Conservation (phyloP, 768 basidiomycete species). For the Tylopilus intermedius region DNA sequence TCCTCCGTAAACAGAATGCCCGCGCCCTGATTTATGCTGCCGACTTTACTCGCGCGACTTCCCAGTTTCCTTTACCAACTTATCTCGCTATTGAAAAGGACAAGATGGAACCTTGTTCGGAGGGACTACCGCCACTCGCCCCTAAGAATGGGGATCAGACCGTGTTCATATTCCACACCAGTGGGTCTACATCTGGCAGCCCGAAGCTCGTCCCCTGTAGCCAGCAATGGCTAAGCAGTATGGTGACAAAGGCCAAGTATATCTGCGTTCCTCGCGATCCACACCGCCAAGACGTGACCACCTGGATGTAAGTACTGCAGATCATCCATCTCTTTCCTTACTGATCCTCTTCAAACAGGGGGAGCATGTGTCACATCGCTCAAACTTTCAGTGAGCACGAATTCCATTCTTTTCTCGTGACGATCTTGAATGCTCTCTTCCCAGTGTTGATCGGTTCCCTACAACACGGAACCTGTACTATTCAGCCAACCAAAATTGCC, state of each 20-base stretch:
- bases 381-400: conserved; percentile 64
- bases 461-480: conserved; percentile 67
- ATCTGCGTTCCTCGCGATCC: conserved; percentile 45
- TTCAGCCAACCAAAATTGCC: conserved; percentile 61
- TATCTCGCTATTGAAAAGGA: conserved; percentile 42
- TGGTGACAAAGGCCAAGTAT: conserved; percentile 54
- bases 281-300: conserved; percentile 60
- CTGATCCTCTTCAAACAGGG: conserved; percentile 46
- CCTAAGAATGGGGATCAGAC: conserved; percentile 37
- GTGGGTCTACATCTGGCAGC: conserved; percentile 78
- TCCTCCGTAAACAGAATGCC: conserved; percentile 58
- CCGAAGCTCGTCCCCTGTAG: conserved; percentile 75
- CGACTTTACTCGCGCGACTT: conserved; percentile 45
- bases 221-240: conserved; percentile 60
- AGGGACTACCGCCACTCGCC: conserved; percentile 42
- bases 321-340: conserved; percentile 17
- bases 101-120: conserved; percentile 33
- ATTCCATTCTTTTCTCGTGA: conserved; percentile 16
- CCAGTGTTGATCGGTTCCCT: conserved; percentile 64
- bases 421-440: conserved; percentile 16
- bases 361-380: conserved; percentile 80
- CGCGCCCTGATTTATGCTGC: conserved; percentile 61
- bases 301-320: conserved; percentile 58
- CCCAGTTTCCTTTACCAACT: conserved; percentile 43
- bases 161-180: conserved; percentile 73